phyloP scores from a whole-genome alignment of 495 filamentous ascomycete genomes.

The Viridothelium virens region DNA sequence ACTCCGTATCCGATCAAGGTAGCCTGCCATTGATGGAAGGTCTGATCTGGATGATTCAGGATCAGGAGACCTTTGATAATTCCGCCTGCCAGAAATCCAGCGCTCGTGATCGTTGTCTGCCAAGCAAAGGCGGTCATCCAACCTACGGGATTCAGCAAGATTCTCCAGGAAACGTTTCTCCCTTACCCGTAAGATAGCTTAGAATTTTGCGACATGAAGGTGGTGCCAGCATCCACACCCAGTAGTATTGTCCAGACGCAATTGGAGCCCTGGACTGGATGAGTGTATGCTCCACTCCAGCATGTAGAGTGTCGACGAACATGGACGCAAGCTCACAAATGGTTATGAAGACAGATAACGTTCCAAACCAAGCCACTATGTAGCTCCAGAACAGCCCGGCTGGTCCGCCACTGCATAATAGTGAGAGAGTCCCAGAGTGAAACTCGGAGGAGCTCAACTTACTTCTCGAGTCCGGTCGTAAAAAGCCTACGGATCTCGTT shows the following conservation, averaged over 20 bases:
- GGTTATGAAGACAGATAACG: conserved; percentile 15
- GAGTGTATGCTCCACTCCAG: conserved; percentile 7
- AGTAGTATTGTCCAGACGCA: conserved; percentile 15
- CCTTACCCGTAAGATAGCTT: conserved; percentile 20
- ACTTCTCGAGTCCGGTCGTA: conserved; percentile 14
- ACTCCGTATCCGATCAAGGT: conserved; percentile 18
- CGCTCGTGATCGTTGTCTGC: conserved; percentile 33
- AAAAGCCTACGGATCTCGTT: neutral
- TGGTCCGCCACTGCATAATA: conserved; percentile 16
- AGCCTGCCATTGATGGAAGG: conserved; percentile 18
- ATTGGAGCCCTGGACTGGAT: conserved; percentile 11
- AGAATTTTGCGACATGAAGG: conserved; percentile 15
- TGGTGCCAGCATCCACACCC: conserved; percentile 22
- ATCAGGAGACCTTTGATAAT: conserved; percentile 27
- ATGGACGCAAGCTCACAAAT: conserved; percentile 22
- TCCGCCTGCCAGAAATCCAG: conserved; percentile 35
- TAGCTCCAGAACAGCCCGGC: conserved; percentile 21
- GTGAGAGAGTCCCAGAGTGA: neutral
- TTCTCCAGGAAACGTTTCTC: neutral
- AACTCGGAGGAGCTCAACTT: neutral
- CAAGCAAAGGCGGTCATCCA: conserved; percentile 37
- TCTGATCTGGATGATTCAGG: conserved; percentile 18
- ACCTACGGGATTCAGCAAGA: conserved; percentile 17
- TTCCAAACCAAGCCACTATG: conserved; percentile 13
- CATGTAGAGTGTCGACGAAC: conserved; percentile 12